Evolutionary conservation across 345 rosid genomes (phyloP).

Genomic region (Rhodamnia argentea): DNA sequence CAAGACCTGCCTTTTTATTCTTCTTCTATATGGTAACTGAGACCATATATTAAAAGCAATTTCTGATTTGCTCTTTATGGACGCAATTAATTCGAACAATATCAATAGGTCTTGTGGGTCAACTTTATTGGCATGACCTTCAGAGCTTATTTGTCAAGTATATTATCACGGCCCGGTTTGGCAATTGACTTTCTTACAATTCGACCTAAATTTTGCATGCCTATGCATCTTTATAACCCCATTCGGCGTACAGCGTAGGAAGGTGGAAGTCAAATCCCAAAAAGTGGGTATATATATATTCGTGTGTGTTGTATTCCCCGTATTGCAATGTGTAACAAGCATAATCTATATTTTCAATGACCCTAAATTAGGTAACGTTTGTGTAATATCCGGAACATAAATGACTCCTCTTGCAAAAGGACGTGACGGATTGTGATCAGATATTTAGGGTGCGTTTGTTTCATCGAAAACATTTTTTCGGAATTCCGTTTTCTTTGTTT

Average conservation of each 20-base stretch:
- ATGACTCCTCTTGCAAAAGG: fast-evolving
- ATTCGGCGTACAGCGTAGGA: background rate
- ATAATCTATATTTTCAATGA: background rate
- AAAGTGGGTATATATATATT: no score
- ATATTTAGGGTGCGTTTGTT: background rate
- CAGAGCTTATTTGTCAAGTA: background rate
- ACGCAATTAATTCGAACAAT: no score
- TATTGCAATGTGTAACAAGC: background rate
- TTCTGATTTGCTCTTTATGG: no score
- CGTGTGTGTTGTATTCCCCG: background rate
- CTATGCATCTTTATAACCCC: background rate
- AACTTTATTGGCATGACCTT: no score
- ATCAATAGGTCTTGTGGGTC: background rate
- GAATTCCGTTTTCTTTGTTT: no score
- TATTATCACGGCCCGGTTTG: background rate
- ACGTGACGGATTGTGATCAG: background rate
- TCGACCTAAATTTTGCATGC: background rate
- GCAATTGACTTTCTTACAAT: background rate
- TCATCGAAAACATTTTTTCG: no score
- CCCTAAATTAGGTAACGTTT: fast-evolving
- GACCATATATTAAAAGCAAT: no score
- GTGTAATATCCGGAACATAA: background rate
- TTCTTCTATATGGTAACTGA: no score
- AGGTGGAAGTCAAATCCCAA: background rate
- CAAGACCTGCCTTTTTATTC: no score